Conservation (phyloP, 176 grass and related monocot species). For the Carex littledalei region DNA sequence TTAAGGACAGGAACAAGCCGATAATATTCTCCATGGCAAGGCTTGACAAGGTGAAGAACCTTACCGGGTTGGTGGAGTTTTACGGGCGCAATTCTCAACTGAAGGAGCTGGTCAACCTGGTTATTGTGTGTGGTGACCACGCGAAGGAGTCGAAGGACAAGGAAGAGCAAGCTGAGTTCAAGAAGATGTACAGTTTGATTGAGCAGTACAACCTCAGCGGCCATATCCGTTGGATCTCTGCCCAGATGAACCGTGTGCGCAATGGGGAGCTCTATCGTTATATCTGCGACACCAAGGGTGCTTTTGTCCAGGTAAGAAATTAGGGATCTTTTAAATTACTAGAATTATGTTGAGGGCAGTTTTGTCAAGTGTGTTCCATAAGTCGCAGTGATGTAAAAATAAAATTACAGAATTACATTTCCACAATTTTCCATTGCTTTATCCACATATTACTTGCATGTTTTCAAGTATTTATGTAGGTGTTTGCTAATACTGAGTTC, state of each 20-base stretch:
- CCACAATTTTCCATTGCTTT: neutral
- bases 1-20: conserved; percentile 87
- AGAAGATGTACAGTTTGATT: conserved; percentile 86
- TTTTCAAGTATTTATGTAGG: neutral
- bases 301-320: conserved; percentile 74
- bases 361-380: neutral
- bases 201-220: conserved; percentile 80
- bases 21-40: conserved; percentile 99
- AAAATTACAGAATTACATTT: neutral
- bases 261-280: conserved; percentile 95
- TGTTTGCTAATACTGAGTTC: no score
- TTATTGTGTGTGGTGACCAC: conserved; percentile 91
- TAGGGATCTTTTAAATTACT: neutral
- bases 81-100: conserved; percentile 64
- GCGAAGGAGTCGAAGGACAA: conserved; percentile 91
- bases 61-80: conserved; percentile 91
- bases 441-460: neutral
- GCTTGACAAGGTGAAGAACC: conserved; percentile 90
- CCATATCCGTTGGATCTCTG: conserved; percentile 93
- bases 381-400: neutral
- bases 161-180: conserved; percentile 92
- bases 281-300: conserved; percentile 81
- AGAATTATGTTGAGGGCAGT: neutral
- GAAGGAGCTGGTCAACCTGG: conserved; percentile 89
- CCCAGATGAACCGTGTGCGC: conserved; percentile 98